Evolutionary conservation across 2,329 filamentous ascomycete genomes (phyloP), one percentile per base, ranked within the genome.

Genomic region (Paracamarosporium sp.): DNA sequence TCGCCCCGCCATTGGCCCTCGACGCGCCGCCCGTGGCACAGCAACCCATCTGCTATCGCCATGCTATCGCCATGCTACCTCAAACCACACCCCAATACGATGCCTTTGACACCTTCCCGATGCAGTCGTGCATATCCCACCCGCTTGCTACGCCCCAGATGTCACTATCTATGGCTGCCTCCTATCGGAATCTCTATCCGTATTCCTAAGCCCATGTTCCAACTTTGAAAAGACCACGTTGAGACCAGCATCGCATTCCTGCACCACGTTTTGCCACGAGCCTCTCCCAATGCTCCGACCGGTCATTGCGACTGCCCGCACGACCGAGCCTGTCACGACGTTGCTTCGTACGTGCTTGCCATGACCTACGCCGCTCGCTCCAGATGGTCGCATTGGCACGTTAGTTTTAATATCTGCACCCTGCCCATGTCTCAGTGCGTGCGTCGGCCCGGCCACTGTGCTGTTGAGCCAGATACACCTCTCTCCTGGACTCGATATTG

Each of bases 31-130:
- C 11, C 5, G 28, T 36, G 24, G 20, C 28, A 33, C 36, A 46
- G 38, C 38, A 22, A 45, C 20, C 9, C 15, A 43, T 12, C 35
- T 17, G 20, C 17, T 38, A 9, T 50, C 9, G 8, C 47, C 28
- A 27, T 44, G 24, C 17, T 12, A 47, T n/a, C 13, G 20, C 17
- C 9, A 41, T 22, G 5, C n/a, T n/a, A n/a, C n/a, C n/a, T n/a
- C n/a, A n/a, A n/a, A n/a, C n/a, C n/a, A n/a, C n/a, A 30, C n/a
- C 17, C 44, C 31, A 30, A 40, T 43, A 36, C 45, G 43, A 40
- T 43, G 24, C 57, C 13, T 24, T 25, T 50, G 53, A 45, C 48
- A 59, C 57, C 57, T 59, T 59, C 57, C 57, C 35, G 30, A 55
- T 52, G 24, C 38, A 55, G 55, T 24, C 27, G 41, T 40, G 24